phyloP scores from a whole-genome alignment of 2,329 filamentous ascomycete species.

The Tympanopsis confertula region DNA sequence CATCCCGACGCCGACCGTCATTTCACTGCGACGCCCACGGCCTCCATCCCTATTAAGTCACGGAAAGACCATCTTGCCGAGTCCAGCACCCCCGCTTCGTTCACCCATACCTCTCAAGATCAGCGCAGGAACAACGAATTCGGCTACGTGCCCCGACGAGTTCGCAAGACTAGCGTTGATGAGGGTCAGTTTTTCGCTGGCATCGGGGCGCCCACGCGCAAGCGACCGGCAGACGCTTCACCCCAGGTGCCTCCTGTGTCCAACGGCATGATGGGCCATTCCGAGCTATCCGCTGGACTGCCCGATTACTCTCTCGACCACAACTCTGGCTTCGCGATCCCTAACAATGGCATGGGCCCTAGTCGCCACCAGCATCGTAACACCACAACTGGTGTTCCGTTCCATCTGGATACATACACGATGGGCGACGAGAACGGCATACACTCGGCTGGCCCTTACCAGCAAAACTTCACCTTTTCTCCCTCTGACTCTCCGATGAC shows the following conservation, averaged over 20 bases:
- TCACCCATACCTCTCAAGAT: conserved; percentile 20
- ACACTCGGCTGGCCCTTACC: conserved; percentile 55
- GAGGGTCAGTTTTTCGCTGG: conserved; percentile 26
- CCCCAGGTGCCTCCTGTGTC: conserved; percentile 58
- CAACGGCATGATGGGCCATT: conserved; percentile 49
- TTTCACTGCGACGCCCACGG: conserved; percentile 21
- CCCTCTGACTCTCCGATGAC: conserved; percentile 60
- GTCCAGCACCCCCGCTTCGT: conserved; percentile 42
- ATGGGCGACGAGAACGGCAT: conserved; percentile 48
- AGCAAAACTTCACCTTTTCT: conserved; percentile 59
- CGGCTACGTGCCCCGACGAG: conserved; percentile 49
- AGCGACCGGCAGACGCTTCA: conserved; percentile 59
- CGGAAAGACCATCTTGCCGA: conserved; percentile 33
- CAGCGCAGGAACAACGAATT: conserved; percentile 38
- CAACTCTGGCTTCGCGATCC: conserved; percentile 6
- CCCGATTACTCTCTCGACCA: conserved; percentile 58
- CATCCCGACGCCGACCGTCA: conserved; percentile 14
- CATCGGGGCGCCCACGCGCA: conserved; percentile 34
- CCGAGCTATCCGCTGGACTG: conserved; percentile 46
- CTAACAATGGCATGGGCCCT: no score
- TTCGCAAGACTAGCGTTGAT: conserved; percentile 59
- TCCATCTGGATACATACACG: conserved; percentile 42
- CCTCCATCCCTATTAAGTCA: neutral
- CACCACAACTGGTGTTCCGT: conserved; percentile 33
- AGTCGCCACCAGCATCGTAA: conserved; percentile 16